Conservation (phyloP, 2,329 filamentous ascomycete genomes). For the Fusarium sp. region DNA sequence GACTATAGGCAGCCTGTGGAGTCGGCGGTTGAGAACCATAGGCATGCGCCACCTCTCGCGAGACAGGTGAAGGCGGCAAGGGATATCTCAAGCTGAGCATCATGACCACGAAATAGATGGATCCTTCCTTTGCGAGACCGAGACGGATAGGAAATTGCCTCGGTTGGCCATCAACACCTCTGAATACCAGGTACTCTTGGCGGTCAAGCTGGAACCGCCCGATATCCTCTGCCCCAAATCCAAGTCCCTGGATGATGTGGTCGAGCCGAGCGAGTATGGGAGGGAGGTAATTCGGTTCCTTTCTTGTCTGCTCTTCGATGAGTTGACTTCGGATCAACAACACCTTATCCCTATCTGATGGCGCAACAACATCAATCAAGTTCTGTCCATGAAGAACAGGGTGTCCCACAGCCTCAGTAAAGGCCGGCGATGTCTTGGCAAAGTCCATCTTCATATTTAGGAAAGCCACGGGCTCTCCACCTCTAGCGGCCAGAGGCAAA, state of each 20-base stretch:
- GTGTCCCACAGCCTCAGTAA: conserved; percentile 65
- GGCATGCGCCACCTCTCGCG: conserved; percentile 54
- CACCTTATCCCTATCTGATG: conserved; percentile 64
- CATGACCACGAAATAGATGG: conserved; percentile 71
- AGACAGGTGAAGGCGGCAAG: conserved; percentile 56
- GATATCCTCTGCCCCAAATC: conserved; percentile 65
- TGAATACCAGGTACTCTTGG: conserved; percentile 66
- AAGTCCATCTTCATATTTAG: conserved; percentile 69
- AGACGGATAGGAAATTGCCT: conserved; percentile 62
- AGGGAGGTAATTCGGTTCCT: conserved; percentile 71
- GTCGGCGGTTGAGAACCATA: conserved; percentile 51
- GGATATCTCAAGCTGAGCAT: conserved; percentile 56
- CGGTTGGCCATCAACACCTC: conserved; percentile 61
- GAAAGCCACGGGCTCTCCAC: conserved; percentile 66
- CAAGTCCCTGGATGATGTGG: conserved; percentile 64
- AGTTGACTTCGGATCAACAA: conserved; percentile 61
- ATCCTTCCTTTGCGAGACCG: conserved; percentile 68
- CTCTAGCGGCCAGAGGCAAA: conserved; percentile 52
- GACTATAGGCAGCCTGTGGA: conserved; percentile 50
- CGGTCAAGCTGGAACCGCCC: conserved; percentile 63
- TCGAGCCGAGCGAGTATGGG: conserved; percentile 70
- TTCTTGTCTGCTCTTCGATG: conserved; percentile 66
- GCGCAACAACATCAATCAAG: conserved; percentile 64
- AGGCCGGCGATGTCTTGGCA: conserved; percentile 65
- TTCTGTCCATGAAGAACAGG: conserved; percentile 59